phyloP scores from a whole-genome alignment of 768 basidiomycete genomes.

The Amanita pseudoporphyria region DNA sequence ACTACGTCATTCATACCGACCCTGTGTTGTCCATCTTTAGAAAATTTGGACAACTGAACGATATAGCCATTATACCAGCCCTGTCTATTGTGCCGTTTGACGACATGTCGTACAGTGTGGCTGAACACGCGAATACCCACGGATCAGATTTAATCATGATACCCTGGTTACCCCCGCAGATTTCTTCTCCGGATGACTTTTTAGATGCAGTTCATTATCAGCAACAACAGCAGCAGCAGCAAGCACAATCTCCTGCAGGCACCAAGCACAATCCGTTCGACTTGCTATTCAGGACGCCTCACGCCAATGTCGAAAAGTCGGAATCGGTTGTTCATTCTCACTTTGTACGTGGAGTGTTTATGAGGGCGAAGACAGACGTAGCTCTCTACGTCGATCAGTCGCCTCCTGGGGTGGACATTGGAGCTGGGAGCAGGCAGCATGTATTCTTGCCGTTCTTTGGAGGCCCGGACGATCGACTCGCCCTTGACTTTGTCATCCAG shows the following conservation, averaged over 20 bases:
- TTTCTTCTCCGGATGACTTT: slow-evolving; percentile 12
- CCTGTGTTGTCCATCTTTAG: slow-evolving; percentile 65
- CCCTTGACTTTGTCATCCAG: slow-evolving; percentile 77
- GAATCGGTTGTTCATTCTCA: slow-evolving; percentile 60
- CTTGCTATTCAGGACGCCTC: slow-evolving; percentile 35
- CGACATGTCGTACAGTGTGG: slow-evolving; percentile 59
- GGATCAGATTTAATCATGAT: slow-evolving; percentile 70
- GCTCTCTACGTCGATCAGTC: slow-evolving; percentile 73
- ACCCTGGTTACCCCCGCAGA: slow-evolving; percentile 60
- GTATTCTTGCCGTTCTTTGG: slow-evolving; percentile 90
- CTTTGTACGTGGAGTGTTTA: slow-evolving; percentile 77
- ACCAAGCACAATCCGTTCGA: slow-evolving; percentile 58
- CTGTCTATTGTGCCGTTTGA: slow-evolving; percentile 73
- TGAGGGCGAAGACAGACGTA: slow-evolving; percentile 62
- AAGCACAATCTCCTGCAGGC: slow-evolving; percentile 1
- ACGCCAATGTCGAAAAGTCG: slow-evolving; percentile 25
- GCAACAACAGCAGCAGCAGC: slow-evolving; percentile 3
- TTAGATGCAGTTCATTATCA: slow-evolving; percentile 8
- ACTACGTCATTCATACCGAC: slow-evolving; percentile 62
- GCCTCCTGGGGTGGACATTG: slow-evolving; percentile 21
- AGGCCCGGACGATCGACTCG: slow-evolving; percentile 86
- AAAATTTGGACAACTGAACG: slow-evolving; percentile 68
- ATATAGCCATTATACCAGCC: slow-evolving; percentile 51
- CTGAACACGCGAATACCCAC: slow-evolving; percentile 50
- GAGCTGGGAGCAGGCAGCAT: slow-evolving; percentile 34